These are phyloP conservation scores for Acaromyces ingoldii DNA, from an alignment of 1,284 basidiomycete species.

Conservation along the genomic window DNA sequence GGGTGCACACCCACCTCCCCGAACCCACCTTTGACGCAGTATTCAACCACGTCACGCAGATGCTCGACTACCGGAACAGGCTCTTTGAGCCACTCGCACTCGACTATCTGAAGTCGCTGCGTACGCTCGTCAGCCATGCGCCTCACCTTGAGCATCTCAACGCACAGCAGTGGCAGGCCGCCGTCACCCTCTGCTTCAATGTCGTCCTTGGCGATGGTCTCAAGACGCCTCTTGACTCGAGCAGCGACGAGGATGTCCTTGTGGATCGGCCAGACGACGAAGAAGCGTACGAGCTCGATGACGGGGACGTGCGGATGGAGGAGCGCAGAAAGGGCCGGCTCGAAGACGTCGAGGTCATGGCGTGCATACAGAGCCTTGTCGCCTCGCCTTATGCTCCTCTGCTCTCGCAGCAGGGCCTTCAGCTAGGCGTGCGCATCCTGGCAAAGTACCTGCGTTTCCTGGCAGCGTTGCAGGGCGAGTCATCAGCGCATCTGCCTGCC, in stretches of 20 bases:
- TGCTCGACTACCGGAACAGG: slow-evolving; percentile 59
- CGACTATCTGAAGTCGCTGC: slow-evolving; percentile 75
- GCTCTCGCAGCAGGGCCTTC: slow-evolving; percentile 7
- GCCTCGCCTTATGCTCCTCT: slow-evolving; percentile 22
- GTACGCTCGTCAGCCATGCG: slow-evolving; percentile 60
- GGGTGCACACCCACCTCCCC: slow-evolving; percentile 59
- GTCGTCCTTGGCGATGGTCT: slow-evolving; percentile 24
- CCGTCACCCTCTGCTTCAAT: slow-evolving; percentile 66
- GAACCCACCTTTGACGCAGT: slow-evolving; percentile 60
- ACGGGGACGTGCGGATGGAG: background rate
- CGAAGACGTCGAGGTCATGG: slow-evolving; percentile 26
- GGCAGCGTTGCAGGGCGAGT: slow-evolving; percentile 16
- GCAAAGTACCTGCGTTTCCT: slow-evolving; percentile 27
- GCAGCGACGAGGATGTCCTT: background rate
- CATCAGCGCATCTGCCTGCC: slow-evolving; percentile 28
- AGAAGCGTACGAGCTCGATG: background rate
- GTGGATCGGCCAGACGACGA: background rate
- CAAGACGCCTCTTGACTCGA: background rate
- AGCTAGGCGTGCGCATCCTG: slow-evolving; percentile 25
- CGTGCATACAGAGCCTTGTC: slow-evolving; percentile 25
- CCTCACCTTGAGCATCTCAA: slow-evolving; percentile 76
- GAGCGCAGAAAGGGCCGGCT: slow-evolving; percentile 7
- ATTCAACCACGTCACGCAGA: slow-evolving; percentile 64
- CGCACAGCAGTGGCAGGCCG: slow-evolving; percentile 62
- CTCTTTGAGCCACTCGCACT: slow-evolving; percentile 66